Conservation (phyloP, 2,329 filamentous ascomycete species). For the Aspergillus udagawae region DNA sequence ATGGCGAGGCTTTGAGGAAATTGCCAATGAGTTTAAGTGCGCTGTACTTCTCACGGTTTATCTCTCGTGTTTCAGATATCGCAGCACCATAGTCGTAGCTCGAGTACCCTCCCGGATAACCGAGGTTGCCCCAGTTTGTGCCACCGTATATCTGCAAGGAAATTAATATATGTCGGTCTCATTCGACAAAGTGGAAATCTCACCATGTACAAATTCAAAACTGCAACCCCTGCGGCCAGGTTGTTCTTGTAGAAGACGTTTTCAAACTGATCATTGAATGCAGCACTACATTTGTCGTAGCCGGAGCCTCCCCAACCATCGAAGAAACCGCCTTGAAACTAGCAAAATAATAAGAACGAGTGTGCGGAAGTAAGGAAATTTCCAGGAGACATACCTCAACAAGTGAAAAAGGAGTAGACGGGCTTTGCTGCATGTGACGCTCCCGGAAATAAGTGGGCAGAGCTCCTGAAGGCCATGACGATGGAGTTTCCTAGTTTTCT, state of each 20-base stretch:
- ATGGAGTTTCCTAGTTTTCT: conserved; percentile 48
- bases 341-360: conserved; percentile 11
- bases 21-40: conserved; percentile 73
- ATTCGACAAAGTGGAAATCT: conserved; percentile 1
- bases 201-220: conserved; percentile 75
- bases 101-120: conserved; percentile 63
- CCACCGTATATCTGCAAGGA: conserved; percentile 60
- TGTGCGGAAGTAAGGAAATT: too few species aligned
- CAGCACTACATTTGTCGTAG: conserved; percentile 61
- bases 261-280: conserved; percentile 70
- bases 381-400: conserved; percentile 45
- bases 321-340: conserved; percentile 68
- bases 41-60: conserved; percentile 71
- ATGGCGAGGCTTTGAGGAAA: conserved; percentile 69
- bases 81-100: conserved; percentile 59
- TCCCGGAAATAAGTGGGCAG: conserved; percentile 56
- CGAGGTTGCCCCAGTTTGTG: conserved; percentile 79
- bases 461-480: conserved; percentile 54
- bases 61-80: conserved; percentile 65
- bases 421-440: conserved; percentile 57
- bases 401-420: conserved; percentile 62
- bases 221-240: conserved; percentile 60
- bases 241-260: conserved; percentile 77
- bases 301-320: conserved; percentile 72
- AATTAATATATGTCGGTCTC: not conserved